Conservation (phyloP, 257 asterid genomes). For the Prunella vulgaris region DNA sequence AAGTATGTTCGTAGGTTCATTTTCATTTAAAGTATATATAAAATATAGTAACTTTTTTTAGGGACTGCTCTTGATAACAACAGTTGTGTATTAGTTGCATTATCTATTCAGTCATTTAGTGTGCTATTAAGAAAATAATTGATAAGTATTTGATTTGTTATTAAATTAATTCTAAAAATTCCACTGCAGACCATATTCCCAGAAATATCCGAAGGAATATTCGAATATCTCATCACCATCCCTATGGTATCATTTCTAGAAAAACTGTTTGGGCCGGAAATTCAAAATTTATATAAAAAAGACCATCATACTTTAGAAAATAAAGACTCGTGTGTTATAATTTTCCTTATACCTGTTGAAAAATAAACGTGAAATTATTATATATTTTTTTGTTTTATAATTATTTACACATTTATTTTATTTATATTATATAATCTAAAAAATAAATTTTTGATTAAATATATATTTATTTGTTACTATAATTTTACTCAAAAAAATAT, state of each 20-base stretch:
- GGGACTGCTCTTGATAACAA: background rate
- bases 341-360: background rate
- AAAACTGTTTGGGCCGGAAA: background rate
- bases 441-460: too few relatives aligned
- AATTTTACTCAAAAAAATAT: too few relatives aligned
- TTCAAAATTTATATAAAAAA: background rate
- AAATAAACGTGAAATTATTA: background rate
- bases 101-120: too few relatives aligned
- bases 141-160: background rate
- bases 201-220: conserved; percentile 26
- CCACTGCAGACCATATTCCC: background rate
- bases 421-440: too few relatives aligned
- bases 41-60: background rate
- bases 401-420: too few relatives aligned
- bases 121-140: background rate
- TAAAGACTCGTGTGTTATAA: background rate
- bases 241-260: background rate
- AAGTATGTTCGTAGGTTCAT: too few relatives aligned
- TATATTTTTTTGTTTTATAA: too few relatives aligned
- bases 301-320: background rate
- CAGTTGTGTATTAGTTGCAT: background rate
- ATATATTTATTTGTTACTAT: too few relatives aligned
- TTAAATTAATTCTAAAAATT: too few relatives aligned
- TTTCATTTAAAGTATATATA: too few relatives aligned
- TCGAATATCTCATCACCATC: conserved; percentile 12